These are phyloP conservation scores for Pichia eremophila DNA, from an alignment of 805 yeast species.

Conservation along the genomic window DNA sequence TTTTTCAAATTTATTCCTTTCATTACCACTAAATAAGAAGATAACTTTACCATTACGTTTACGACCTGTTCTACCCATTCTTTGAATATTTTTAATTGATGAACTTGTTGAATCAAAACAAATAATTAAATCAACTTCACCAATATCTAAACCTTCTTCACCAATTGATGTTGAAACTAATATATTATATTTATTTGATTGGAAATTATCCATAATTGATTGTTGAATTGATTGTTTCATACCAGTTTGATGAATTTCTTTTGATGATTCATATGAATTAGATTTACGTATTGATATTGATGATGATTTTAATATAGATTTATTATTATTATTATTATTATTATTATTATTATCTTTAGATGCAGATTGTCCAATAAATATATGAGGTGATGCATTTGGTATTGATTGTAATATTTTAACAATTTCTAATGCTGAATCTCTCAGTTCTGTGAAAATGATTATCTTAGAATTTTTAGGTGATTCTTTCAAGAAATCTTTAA, in stretches of 20 bases:
- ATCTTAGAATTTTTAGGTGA: slow-evolving; percentile 49
- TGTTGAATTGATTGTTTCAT: slow-evolving; percentile 90
- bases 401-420: slow-evolving; percentile 50
- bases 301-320: slow-evolving; percentile 10
- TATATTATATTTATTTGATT: slow-evolving; percentile 62
- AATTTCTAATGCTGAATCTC: slow-evolving; percentile 87
- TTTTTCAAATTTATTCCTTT: slow-evolving; percentile 66
- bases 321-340: too few species aligned
- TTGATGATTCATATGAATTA: slow-evolving; percentile 45
- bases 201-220: slow-evolving; percentile 65
- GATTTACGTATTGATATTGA: slow-evolving; percentile 19
- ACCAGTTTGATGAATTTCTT: slow-evolving; percentile 68
- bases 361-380: slow-evolving; percentile 87
- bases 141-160: slow-evolving; percentile 97
- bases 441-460: slow-evolving; percentile 77
- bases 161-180: slow-evolving; percentile 96
- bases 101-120: slow-evolving; percentile 91
- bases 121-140: slow-evolving; percentile 90
- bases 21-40: slow-evolving; percentile 66
- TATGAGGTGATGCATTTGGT: slow-evolving; percentile 48
- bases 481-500: slow-evolving; percentile 31
- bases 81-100: slow-evolving; percentile 85
- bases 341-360: slow-evolving; percentile 56
- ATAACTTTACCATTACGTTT: slow-evolving; percentile 81
- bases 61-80: slow-evolving; percentile 98